Base-by-base conservation (phyloP, 2,329 filamentous ascomycete species). In the Metarhizium anisopliae region DNA sequence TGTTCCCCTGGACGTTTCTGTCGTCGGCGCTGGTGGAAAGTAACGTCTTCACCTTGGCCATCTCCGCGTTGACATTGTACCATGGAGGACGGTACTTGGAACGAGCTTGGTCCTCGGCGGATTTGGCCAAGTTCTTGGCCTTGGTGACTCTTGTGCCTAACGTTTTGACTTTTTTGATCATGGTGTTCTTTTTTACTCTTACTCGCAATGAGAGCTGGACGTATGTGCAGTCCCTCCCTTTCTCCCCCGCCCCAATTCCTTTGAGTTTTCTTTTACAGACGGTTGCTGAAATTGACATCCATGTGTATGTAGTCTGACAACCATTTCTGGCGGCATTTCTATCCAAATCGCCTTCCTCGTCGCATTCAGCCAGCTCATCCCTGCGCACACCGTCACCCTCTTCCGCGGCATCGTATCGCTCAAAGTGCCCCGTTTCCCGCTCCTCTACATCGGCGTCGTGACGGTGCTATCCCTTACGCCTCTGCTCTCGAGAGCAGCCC, bases 311-410 rank as follows among this genome's bases (percentile, higher is more conserved):
- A 94, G 88, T 53, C 73, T 89, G 50, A 91, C 88, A 50, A 86
- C 89, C 60, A 89, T 97, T 67, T 89, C 89, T 63, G 94, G 94
- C 63, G 92, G 91, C 55, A 86, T 96, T 60, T 85, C 92, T 16
- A 78, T 96, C 56, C 93, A 96, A 71, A 91, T 94, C 50, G 86
- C 89, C 59, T 97, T 97, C 75, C 87, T 99, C 59, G 90, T 97
- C 64, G 90, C 93, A 55, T 96, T 97, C 74, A 97, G 95, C 74
- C 94, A 99, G 73, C 89, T 99, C 52, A 88, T 97, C 40, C 94
- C 94, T 25, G 92, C 96, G 59, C 94, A 99, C 72, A 99, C 94
- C 11, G 93, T 97, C 54, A 94, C 93, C 4, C 83, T 99, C 57
- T 93, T 96, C 75, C 87, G 88, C 61, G 91, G 91, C 60, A 76